Conservation (phyloP, 1,284 basidiomycete species). For the Leccinum insolens region DNA sequence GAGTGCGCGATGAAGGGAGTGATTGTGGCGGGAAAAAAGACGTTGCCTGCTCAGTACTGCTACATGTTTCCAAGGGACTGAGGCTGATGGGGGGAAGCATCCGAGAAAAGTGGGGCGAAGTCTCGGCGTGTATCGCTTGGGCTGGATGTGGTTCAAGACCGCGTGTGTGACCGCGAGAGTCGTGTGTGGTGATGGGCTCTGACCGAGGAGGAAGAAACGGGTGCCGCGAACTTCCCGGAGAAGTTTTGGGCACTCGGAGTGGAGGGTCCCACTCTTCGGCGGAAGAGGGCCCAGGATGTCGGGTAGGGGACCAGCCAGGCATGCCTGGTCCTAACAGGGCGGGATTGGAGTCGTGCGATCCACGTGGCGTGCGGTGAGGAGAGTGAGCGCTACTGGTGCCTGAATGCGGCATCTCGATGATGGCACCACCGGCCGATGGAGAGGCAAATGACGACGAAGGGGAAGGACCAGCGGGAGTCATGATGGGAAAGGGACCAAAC, state of each 20-base stretch:
- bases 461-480: conserved; percentile 36
- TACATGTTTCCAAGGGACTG: conserved; percentile 15
- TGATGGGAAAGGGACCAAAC: conserved; percentile 59
- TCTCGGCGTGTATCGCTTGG: conserved; percentile 16
- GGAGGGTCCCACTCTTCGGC: conserved; percentile 23
- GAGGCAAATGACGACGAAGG: conserved; percentile 22
- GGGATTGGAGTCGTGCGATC: conserved; percentile 35
- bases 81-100: conserved; percentile 31
- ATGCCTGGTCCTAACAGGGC: conserved; percentile 65
- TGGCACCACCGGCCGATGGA: not conserved
- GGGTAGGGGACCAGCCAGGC: conserved; percentile 44
- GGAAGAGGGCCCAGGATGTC: conserved; percentile 22
- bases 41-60: conserved; percentile 17
- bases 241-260: conserved; percentile 14
- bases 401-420: conserved; percentile 17
- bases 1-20: conserved; percentile 26
- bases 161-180: conserved; percentile 17
- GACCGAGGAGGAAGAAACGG: conserved; percentile 8
- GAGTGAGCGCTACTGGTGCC: conserved; percentile 18
- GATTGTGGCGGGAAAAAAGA: conserved; percentile 22
- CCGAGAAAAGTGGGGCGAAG: conserved; percentile 30
- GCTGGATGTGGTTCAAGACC: conserved; percentile 12
- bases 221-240: conserved; percentile 10
- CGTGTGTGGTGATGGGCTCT: conserved; percentile 12
- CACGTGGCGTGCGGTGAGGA: conserved; percentile 21